Evolutionary conservation across 1,139 yeast genomes (phyloP).

Genomic region (Kodamaea sp.): DNA sequence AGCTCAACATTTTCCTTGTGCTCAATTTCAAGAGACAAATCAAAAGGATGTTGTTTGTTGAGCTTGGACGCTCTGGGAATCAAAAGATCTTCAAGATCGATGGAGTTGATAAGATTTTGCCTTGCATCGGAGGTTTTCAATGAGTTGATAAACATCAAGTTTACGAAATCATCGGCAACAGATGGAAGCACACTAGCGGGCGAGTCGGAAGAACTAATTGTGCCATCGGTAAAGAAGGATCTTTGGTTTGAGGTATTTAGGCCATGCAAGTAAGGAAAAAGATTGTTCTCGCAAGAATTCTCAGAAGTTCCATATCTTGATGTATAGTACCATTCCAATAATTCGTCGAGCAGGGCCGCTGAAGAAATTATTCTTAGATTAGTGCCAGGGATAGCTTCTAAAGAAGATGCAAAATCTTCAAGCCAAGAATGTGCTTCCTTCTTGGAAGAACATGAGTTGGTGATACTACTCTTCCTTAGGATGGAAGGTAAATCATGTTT

Average conservation of each 20-base stretch:
- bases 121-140: slow-evolving; percentile 7
- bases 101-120: slow-evolving; percentile 23
- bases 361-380: slow-evolving; percentile 15
- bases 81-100: slow-evolving; percentile 23
- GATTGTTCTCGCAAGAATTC: slow-evolving; percentile 1
- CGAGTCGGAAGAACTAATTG: background rate
- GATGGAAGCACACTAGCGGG: slow-evolving; percentile 2
- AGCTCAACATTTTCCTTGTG: slow-evolving; percentile 7
- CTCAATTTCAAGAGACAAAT: slow-evolving; percentile 3
- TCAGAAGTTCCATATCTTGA: slow-evolving; percentile 4
- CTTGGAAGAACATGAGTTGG: slow-evolving; percentile 5
- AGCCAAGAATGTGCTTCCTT: slow-evolving; percentile 12
- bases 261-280: slow-evolving; percentile 45
- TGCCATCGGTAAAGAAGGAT: slow-evolving; percentile 19
- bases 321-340: slow-evolving; percentile 31
- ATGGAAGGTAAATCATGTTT: slow-evolving; percentile 11
- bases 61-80: slow-evolving; percentile 4
- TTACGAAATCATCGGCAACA: slow-evolving; percentile 12
- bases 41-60: slow-evolving; percentile 2
- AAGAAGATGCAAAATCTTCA: slow-evolving; percentile 12
- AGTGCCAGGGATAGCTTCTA: slow-evolving; percentile 12
- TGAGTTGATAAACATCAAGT: slow-evolving; percentile 21
- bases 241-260: slow-evolving; percentile 30
- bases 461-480: slow-evolving; percentile 15
- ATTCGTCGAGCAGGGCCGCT: slow-evolving; percentile 17